A percentile compares a stretch with the other conserved stretches of the same genome.
Evolutionary conservation across 768 basidiomycete genomes (phyloP).

Genomic region (Daedaleopsis nitida): DNA sequence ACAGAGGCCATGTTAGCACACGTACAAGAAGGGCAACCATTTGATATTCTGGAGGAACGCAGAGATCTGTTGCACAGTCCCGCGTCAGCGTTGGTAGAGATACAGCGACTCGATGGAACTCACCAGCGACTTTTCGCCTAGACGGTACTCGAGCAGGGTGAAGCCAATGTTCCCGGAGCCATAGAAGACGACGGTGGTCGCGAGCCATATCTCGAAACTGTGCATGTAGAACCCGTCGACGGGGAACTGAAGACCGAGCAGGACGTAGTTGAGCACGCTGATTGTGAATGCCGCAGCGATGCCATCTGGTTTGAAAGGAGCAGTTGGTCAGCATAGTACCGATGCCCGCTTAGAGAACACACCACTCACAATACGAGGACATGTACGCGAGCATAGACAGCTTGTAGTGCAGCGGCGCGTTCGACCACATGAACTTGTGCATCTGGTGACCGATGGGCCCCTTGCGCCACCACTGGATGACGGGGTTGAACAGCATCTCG

Average conservation of each 20-base stretch:
- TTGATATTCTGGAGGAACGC: slow-evolving; percentile 35
- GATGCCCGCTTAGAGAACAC: neutral
- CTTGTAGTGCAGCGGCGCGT: slow-evolving; percentile 53
- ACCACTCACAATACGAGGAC: slow-evolving; percentile 51
- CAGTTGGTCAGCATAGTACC: neutral
- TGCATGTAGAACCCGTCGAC: slow-evolving; percentile 79
- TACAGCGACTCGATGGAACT: neutral
- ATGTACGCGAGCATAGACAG: slow-evolving; percentile 57
- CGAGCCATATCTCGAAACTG: slow-evolving; percentile 80
- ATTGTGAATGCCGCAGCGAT: slow-evolving; percentile 71
- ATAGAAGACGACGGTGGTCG: slow-evolving; percentile 76
- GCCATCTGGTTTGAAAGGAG: slow-evolving; percentile 36
- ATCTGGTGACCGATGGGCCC: slow-evolving; percentile 85
- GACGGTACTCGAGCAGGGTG: slow-evolving; percentile 70
- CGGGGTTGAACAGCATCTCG: slow-evolving; percentile 78
- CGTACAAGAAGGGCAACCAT: slow-evolving; percentile 46
- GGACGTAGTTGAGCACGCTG: slow-evolving; percentile 68
- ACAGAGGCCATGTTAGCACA: neutral
- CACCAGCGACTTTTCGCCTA: slow-evolving; percentile 45
- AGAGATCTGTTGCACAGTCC: slow-evolving; percentile 6
- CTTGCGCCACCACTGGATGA: slow-evolving; percentile 73
- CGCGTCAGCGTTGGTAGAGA: neutral
- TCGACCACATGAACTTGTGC: slow-evolving; percentile 73
- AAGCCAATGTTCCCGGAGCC: slow-evolving; percentile 73
- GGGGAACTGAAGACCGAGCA: slow-evolving; percentile 72